These are phyloP conservation scores for Torulaspora franciscae DNA, from an alignment of 805 yeast species.

Conservation along the genomic window DNA sequence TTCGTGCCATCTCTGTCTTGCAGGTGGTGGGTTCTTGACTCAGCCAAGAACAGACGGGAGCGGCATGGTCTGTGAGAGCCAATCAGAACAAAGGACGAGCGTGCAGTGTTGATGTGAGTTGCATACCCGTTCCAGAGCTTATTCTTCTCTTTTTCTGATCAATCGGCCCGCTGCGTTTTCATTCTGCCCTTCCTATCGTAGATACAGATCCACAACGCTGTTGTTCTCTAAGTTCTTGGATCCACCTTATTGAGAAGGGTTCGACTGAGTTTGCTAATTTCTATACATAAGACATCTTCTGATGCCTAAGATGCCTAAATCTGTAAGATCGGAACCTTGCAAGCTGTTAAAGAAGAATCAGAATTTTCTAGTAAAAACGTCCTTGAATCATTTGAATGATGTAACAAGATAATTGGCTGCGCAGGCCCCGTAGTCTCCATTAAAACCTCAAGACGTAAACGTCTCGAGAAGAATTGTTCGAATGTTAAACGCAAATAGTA, in stretches of 20 bases:
- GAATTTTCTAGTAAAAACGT: conserved; percentile 35
- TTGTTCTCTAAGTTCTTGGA: conserved; percentile 6
- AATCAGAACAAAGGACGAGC: neutral
- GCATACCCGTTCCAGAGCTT: neutral
- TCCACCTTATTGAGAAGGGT: conserved; percentile 18
- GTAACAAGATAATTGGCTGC: conserved; percentile 38
- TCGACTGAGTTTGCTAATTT: neutral
- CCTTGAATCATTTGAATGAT: conserved; percentile 34
- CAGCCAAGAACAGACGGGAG: too few relatives aligned
- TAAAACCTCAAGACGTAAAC: conserved; percentile 29
- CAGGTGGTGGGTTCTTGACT: neutral
- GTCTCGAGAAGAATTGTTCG: conserved; percentile 36
- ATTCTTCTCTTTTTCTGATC: neutral
- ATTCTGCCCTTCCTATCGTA: conserved; percentile 17
- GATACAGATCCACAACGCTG: conserved; percentile 14
- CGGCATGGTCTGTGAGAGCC: neutral
- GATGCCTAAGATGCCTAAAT: neutral
- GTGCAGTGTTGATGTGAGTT: neutral
- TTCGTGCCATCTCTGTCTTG: neutral
- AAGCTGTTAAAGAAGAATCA: conserved; percentile 30
- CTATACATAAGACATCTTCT: neutral
- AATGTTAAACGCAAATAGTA: conserved; percentile 33
- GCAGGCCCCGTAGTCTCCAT: conserved; percentile 39
- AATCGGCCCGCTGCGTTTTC: neutral
- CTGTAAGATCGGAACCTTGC: neutral